Base-by-base conservation (phyloP, 2,329 filamentous ascomycete genomes). In the Talaromyces amestolkiae region DNA sequence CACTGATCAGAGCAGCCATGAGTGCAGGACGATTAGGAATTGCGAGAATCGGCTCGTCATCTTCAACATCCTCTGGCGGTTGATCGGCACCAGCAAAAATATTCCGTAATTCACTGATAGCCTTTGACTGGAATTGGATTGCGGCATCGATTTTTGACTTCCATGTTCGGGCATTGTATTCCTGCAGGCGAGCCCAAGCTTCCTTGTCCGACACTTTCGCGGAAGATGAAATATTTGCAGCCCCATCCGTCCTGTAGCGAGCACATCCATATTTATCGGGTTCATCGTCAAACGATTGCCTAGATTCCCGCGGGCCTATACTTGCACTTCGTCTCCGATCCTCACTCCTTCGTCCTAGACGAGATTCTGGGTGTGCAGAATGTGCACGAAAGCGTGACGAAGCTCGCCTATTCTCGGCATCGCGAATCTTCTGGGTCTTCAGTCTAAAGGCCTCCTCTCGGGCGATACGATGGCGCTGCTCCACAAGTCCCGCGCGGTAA, bases 121-220 rank as follows among this genome's bases (percentile, higher is more conserved):
- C 87, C 37, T 86, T 85, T 66, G 86, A 89, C 60, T 93, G 89
- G 68, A 88, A 86, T 22, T 82, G 80, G 72, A 91, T 88, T 31
- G 89, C 88, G 61, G 87, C 85, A 72, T 97, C 92, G 68, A 99
- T 97, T 17, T 94, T 89, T 73, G 87, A 88, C 77, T 92, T 97
- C 95, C 95, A 99, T 64, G 91, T 93, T 71, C 92, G 89, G 2
- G 94, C 87, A 76, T 98, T 96, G 73, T 96, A 88, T 63, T 87
- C 82, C 72, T 95, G 85, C 13, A 99, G 83, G 70, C 86, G 90
- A 61, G 88, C 83, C 72, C 89, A 87, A 6, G 95, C 95, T 69
- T 95, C 90, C 13, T 89, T 85, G 47, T 92, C 86, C 0, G 91
- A 86, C 10, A 96, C 84, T 65, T 89, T 90, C 17, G 91, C 86